Conservation (phyloP, 306 rosid species). For the Acacia crassicarpa region DNA sequence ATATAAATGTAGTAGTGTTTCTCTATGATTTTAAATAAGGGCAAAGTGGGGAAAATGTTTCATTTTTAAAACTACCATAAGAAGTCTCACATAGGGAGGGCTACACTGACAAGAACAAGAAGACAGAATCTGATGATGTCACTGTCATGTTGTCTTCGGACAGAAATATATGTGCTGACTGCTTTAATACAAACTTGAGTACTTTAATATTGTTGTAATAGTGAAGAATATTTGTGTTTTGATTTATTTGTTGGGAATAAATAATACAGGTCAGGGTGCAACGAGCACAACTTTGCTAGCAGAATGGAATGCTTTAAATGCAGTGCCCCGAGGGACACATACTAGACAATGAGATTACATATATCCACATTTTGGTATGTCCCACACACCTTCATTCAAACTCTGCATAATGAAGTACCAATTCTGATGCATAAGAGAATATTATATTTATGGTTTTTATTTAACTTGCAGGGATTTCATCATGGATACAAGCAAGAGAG, state of each 20-base stretch:
- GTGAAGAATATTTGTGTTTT: neutral
- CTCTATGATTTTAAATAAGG: too few species aligned
- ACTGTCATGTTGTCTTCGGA: neutral
- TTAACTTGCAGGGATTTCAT: neutral
- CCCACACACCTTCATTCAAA: neutral
- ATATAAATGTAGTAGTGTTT: too few species aligned
- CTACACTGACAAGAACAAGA: neutral
- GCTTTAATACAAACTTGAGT: constrained; percentile 16
- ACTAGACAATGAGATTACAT: constrained; percentile 12
- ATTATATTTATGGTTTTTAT: neutral
- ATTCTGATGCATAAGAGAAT: neutral
- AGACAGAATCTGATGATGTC: neutral
- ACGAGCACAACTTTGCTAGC: constrained; percentile 80
- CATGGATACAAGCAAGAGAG: constrained; percentile 4
- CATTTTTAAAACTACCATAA: too few species aligned
- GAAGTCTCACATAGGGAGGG: too few species aligned
- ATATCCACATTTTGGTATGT: constrained; percentile 35
- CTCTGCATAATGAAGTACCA: neutral
- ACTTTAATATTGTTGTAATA: neutral
- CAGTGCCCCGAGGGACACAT: constrained; percentile 72
- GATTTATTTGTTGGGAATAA: neutral
- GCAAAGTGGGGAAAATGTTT: too few species aligned
- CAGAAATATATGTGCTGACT: constrained; percentile 19
- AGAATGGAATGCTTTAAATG: constrained; percentile 75
- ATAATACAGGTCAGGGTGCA: constrained; percentile 59